phyloP scores from a whole-genome alignment of 495 filamentous ascomycete species.

The Aspergillus funiculosus region DNA sequence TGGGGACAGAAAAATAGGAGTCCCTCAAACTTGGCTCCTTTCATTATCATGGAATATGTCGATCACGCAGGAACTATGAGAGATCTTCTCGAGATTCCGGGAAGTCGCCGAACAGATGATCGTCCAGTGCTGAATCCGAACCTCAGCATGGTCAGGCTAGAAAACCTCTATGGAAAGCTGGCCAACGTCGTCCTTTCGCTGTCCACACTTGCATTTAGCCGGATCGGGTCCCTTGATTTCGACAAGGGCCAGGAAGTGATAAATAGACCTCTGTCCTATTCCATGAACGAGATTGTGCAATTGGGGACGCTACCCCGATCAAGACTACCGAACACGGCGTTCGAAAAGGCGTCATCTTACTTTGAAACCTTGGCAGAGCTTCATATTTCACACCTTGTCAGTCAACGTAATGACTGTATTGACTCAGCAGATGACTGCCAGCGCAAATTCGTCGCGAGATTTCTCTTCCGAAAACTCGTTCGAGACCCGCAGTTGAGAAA shows the following conservation, averaged over 20 bases:
- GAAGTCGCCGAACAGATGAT: no score
- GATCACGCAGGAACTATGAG: constrained; percentile 27
- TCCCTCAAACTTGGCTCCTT: constrained; percentile 18
- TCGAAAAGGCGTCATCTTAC: constrained; percentile 28
- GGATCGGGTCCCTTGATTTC: constrained; percentile 34
- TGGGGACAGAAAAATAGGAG: constrained; percentile 29
- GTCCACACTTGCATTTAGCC: constrained; percentile 19
- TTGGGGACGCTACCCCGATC: constrained; percentile 23
- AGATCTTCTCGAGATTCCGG: constrained; percentile 26
- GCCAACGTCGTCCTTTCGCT: constrained; percentile 30
- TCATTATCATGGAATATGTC: constrained; percentile 40
- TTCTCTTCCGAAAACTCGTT: constrained; percentile 32
- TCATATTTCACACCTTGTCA: constrained; percentile 33
- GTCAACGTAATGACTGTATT: constrained; percentile 37
- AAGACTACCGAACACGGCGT: constrained; percentile 34
- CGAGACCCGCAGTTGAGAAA: constrained; percentile 11
- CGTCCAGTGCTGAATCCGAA: no score
- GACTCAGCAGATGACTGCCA: constrained; percentile 32
- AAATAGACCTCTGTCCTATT: constrained; percentile 19
- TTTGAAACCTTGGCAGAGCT: constrained; percentile 37
- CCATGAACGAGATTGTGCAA: constrained; percentile 31
- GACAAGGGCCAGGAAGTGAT: constrained; percentile 21
- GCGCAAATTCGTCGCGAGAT: constrained; percentile 38
- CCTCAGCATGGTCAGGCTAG: no score
- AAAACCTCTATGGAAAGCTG: constrained; percentile 30